phyloP scores from a whole-genome alignment of 495 filamentous ascomycete species.

The Podospora bellae-mahoneyi region DNA sequence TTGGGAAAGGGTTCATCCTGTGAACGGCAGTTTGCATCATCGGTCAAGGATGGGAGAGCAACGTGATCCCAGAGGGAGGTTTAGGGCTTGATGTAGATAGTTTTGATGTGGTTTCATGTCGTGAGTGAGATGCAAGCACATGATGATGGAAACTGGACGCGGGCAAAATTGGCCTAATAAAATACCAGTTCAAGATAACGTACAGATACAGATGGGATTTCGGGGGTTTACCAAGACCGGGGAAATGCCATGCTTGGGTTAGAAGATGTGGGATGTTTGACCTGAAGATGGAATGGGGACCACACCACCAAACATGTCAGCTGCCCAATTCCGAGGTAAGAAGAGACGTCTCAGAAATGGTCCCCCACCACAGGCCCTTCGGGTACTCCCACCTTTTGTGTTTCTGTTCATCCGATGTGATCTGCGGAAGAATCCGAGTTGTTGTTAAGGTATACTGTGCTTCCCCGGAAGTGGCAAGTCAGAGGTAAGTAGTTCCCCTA shows the following conservation, averaged over 20 bases:
- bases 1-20: not conserved
- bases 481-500: not conserved
- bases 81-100: not conserved
- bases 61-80: not conserved
- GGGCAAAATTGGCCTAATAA: not conserved
- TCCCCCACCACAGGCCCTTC: not conserved
- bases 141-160: not conserved
- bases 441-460: not conserved
- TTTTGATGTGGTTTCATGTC: not conserved
- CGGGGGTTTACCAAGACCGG: not conserved
- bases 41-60: not conserved
- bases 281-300: not conserved
- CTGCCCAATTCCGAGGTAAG: not conserved
- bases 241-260: not conserved
- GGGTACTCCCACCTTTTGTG: not conserved
- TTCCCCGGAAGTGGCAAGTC: not conserved
- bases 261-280: not conserved
- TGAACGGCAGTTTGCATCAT: not conserved
- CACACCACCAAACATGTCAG: not conserved
- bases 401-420: not conserved
- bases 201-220: not conserved
- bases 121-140: not conserved
- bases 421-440: not conserved
- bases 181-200: not conserved
- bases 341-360: not conserved